Conservation (phyloP, 345 rosid genomes). For the Syzygium aqueum region DNA sequence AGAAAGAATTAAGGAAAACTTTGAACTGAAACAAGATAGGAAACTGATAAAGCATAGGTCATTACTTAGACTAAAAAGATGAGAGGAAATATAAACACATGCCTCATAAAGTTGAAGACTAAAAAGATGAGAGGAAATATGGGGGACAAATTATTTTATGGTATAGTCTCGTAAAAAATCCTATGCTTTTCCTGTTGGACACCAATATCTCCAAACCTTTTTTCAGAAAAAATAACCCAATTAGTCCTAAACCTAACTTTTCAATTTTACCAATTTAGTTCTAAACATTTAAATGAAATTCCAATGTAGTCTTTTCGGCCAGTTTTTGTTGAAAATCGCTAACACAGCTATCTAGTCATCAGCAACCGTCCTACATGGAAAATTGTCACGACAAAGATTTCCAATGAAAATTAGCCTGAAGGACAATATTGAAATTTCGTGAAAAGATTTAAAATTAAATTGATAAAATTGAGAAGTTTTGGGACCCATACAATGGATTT, state of each 20-base stretch:
- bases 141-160: too few relatives aligned
- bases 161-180: too few relatives aligned
- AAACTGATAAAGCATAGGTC: too few relatives aligned
- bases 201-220: too few relatives aligned
- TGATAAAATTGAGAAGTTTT: neutral
- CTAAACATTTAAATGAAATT: neutral
- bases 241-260: rapidly evolving
- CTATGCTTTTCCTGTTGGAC: too few relatives aligned
- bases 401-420: rapidly evolving
- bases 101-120: too few relatives aligned
- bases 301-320: rapidly evolving
- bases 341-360: neutral
- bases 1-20: neutral
- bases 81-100: too few relatives aligned
- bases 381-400: neutral
- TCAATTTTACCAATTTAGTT: neutral
- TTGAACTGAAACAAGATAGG: too few relatives aligned
- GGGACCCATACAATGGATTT: neutral
- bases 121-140: too few relatives aligned
- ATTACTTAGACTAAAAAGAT: too few relatives aligned
- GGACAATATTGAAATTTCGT: neutral
- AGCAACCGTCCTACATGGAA: neutral
- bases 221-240: neutral
- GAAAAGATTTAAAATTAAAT: neutral
- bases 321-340: neutral